Percentiles rank a stretch among this genome's conserved stretches.
phyloP scores from a whole-genome alignment of 2,329 filamentous ascomycete genomes.

The Rachicladosporium sp. region DNA sequence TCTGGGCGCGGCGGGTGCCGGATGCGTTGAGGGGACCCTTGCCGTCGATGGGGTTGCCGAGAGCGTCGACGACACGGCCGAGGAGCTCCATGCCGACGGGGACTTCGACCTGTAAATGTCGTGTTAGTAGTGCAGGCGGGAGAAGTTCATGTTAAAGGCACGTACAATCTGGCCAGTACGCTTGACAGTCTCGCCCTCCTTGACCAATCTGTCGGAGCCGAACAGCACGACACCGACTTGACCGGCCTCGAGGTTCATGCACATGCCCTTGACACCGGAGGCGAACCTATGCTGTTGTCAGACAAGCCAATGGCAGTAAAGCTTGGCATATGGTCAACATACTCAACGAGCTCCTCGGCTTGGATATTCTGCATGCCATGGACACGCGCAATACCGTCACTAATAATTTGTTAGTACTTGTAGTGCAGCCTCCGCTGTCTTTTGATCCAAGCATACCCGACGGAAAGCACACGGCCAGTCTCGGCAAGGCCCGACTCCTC shows the following conservation, averaged over 20 bases:
- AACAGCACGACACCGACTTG: slow-evolving; percentile 99
- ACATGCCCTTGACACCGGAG: slow-evolving; percentile 99
- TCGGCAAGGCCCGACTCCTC: slow-evolving; percentile 94
- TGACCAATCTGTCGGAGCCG: slow-evolving; percentile 99
- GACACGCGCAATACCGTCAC: slow-evolving; percentile 99
- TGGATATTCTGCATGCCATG: slow-evolving; percentile 99
- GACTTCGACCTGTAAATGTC: slow-evolving; percentile 64
- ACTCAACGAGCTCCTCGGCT: slow-evolving; percentile 99
- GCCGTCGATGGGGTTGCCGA: slow-evolving; percentile 98
- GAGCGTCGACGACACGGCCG: slow-evolving; percentile 95
- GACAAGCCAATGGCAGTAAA: slow-evolving; percentile 7
- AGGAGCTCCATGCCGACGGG: slow-evolving; percentile 87
- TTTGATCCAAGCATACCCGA: slow-evolving; percentile 63
- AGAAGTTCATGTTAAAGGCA: neutral
- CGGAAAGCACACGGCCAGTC: slow-evolving; percentile 96
- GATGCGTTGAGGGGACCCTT: slow-evolving; percentile 93
- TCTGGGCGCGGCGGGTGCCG: slow-evolving; percentile 88
- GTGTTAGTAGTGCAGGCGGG: no score
- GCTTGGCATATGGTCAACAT: slow-evolving; percentile 37
- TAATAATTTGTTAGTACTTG: slow-evolving; percentile 34
- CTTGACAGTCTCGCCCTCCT: slow-evolving; percentile 98
- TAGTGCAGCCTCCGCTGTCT: slow-evolving; percentile 14
- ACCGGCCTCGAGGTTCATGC: slow-evolving; percentile 99
- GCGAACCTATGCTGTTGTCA: slow-evolving; percentile 58
- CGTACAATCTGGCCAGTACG: slow-evolving; percentile 95